Conservation (phyloP, 306 rosid species). For the Clitoria ternatea region DNA sequence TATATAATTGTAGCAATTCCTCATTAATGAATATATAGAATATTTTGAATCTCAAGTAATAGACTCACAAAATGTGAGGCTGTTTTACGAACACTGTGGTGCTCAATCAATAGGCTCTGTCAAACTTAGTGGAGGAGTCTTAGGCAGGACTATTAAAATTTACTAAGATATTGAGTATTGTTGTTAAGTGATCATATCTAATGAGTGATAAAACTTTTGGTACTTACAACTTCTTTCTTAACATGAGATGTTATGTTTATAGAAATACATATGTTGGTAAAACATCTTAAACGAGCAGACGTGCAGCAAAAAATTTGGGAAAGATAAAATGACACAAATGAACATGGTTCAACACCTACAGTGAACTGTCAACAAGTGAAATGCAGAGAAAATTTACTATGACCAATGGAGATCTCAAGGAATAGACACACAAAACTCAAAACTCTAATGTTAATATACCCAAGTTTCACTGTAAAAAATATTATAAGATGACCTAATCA, state of each 20-base stretch:
- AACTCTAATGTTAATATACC: neutral
- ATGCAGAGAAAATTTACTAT: neutral
- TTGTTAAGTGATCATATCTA: neutral
- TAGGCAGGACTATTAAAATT: neutral
- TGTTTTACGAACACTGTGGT: neutral
- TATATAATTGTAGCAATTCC: no score
- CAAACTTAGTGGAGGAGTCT: neutral
- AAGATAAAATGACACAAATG: neutral
- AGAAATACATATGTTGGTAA: neutral
- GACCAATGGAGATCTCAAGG: neutral
- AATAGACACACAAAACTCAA: neutral
- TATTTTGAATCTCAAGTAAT: no score
- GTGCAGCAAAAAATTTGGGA: neutral
- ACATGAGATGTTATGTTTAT: neutral
- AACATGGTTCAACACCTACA: neutral
- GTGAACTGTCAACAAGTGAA: neutral
- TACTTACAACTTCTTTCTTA: neutral
- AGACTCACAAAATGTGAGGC: neutral
- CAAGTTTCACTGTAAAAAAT: neutral
- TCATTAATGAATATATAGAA: no score
- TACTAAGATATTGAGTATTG: conserved; percentile 3
- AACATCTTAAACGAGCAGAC: neutral
- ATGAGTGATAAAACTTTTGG: conserved; percentile 9
- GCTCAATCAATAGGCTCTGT: neutral
- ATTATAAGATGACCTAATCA: neutral